These are phyloP conservation scores for Coemansia aciculifera DNA, from an alignment of 192 early-diverging fungal genomes.

Conservation along the genomic window DNA sequence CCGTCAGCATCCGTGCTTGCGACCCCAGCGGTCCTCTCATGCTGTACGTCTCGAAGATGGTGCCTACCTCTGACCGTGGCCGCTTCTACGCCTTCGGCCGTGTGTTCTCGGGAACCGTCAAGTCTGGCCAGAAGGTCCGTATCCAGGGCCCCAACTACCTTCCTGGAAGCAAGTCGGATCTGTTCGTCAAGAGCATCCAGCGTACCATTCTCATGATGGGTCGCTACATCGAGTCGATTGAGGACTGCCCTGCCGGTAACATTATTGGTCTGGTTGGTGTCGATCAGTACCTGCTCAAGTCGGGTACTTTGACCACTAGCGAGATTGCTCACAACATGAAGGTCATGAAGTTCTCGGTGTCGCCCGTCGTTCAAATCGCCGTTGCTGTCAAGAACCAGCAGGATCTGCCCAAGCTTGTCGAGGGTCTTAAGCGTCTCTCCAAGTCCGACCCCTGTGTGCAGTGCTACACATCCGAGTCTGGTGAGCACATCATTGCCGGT, in stretches of 20 bases:
- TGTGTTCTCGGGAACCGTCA: slow-evolving; percentile 98
- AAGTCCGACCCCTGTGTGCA: slow-evolving; percentile 98
- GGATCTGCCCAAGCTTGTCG: slow-evolving; percentile 98
- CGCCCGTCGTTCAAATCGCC: slow-evolving; percentile 95
- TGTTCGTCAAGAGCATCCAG: slow-evolving; percentile 95
- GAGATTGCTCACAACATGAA: slow-evolving; percentile 96
- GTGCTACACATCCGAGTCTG: slow-evolving; percentile 82
- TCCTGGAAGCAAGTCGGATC: slow-evolving; percentile 87
- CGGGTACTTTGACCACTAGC: slow-evolving; percentile 95
- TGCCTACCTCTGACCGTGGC: slow-evolving; percentile 97
- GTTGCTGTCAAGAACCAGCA: slow-evolving; percentile 96
- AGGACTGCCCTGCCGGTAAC: slow-evolving; percentile 99
- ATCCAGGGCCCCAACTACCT: slow-evolving; percentile 96
- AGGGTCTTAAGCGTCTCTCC: slow-evolving; percentile 99
- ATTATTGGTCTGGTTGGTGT: slow-evolving; percentile 98
- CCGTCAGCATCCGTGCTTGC: slow-evolving; percentile 61
- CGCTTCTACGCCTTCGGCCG: slow-evolving; percentile 99
- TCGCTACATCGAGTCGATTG: slow-evolving; percentile 94
- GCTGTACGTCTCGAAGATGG: slow-evolving; percentile 99
- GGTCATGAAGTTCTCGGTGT: slow-evolving; percentile 99
- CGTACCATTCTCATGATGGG: slow-evolving; percentile 99
- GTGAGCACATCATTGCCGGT: slow-evolving; percentile 98
- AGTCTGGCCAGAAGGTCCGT: slow-evolving; percentile 97
- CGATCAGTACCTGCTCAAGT: slow-evolving; percentile 99
- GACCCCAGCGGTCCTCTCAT: slow-evolving; percentile 95